Evolutionary conservation across 208 protist genomes (phyloP).

Genomic region (Acanthamoeba quina): DNA sequence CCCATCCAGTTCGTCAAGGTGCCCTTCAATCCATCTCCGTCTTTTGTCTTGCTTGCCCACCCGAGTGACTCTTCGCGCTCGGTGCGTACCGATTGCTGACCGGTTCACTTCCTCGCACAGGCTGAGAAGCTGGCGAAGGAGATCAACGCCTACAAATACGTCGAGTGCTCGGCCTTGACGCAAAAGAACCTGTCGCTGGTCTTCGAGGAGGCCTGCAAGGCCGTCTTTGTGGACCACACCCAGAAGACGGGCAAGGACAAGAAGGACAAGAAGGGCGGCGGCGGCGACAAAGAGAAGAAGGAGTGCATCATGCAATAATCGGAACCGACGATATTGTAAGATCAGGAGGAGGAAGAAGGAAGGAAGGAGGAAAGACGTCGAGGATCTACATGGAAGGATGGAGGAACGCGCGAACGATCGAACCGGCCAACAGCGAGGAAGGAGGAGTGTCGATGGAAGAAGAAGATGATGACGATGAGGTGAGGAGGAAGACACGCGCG

Average conservation of each 20-base stretch:
- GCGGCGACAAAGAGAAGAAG: constrained; percentile 66
- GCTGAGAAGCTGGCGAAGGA: constrained; percentile 84
- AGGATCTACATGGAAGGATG: neutral
- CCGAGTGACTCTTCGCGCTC: constrained; percentile 7
- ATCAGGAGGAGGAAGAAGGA: neutral
- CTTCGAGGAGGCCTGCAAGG: constrained; percentile 89
- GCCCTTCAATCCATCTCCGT: neutral
- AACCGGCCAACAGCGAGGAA: neutral
- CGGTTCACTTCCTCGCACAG: constrained; percentile 66
- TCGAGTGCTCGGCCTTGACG: constrained; percentile 94
- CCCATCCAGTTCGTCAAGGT: constrained; percentile 77
- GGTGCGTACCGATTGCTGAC: neutral
- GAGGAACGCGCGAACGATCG: constrained; percentile 2
- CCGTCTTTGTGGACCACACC: constrained; percentile 52
- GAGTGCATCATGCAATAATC: constrained; percentile 63
- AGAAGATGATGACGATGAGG: neutral
- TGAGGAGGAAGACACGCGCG: neutral
- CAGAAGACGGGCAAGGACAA: constrained; percentile 72
- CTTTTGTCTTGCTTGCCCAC: neutral
- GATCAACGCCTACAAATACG: constrained; percentile 91
- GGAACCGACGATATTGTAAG: neutral
- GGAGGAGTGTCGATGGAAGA: neutral
- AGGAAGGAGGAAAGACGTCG: neutral
- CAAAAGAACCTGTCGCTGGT: constrained; percentile 91
- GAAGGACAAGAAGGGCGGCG: constrained; percentile 74